Conservation (phyloP, 2,329 filamentous ascomycete genomes). For the Emmonsia crescens region DNA sequence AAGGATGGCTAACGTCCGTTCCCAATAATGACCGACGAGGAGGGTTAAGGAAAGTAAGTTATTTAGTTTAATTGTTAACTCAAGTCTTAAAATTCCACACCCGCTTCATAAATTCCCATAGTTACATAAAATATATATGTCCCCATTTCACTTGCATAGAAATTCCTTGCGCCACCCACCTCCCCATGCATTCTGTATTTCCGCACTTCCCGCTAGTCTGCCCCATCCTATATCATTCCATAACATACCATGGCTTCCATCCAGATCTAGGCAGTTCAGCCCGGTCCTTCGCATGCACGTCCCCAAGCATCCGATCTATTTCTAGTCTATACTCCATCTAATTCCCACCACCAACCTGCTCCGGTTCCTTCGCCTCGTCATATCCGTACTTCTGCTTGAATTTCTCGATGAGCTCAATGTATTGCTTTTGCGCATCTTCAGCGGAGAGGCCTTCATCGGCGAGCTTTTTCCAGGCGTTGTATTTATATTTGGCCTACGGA, state of each 20-base stretch:
- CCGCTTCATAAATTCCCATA: not conserved
- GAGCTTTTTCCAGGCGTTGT: constrained; percentile 62
- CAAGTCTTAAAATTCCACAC: not conserved
- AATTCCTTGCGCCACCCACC: not conserved
- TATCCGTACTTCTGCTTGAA: constrained; percentile 58
- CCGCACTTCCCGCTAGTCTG: not conserved
- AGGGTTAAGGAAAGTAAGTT: not conserved
- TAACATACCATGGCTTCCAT: not conserved
- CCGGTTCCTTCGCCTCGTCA: constrained; percentile 13
- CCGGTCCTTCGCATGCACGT: not conserved
- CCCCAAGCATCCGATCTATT: not conserved
- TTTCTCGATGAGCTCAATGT: constrained; percentile 60
- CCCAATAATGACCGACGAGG: no score
- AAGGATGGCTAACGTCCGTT: not conserved
- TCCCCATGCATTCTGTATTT: not conserved
- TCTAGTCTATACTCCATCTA: constrained; percentile 3
- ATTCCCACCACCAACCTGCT: constrained; percentile 12
- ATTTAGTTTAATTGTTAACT: not conserved
- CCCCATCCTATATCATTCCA: not conserved
- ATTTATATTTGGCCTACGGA: constrained; percentile 64
- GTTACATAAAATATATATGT: not conserved
- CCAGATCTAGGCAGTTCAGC: not conserved
- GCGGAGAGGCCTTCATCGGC: constrained; percentile 52
- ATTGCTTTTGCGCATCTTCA: constrained; percentile 62
- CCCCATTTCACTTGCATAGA: not conserved